phyloP scores from a whole-genome alignment of 1,284 basidiomycete genomes.

The Apiotrichum domesticum region DNA sequence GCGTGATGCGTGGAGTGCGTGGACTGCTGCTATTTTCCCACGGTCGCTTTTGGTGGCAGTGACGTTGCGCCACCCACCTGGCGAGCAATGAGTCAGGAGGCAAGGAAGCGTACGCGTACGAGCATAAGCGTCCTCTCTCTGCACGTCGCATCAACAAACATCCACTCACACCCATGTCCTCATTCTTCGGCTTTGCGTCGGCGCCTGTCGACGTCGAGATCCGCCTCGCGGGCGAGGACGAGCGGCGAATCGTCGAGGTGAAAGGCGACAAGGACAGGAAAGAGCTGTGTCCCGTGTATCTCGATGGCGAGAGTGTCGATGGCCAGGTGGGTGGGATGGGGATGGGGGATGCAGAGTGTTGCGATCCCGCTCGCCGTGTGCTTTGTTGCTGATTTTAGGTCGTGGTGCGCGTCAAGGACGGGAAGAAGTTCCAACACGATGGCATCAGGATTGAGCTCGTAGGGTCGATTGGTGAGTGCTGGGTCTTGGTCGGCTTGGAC shows the following conservation, averaged over 20 bases:
- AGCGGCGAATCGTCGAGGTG: conserved; percentile 64
- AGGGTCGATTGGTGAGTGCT: conserved; percentile 77
- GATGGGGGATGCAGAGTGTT: too few relatives aligned
- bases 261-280: conserved; percentile 68
- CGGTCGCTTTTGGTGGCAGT: too few relatives aligned
- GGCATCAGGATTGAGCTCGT: conserved; percentile 98
- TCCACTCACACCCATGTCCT: conserved; percentile 27
- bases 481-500: too few relatives aligned
- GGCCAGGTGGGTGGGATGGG: conserved; percentile 60
- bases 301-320: conserved; percentile 82
- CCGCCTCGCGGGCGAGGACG: conserved; percentile 77
- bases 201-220: conserved; percentile 83
- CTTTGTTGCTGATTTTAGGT: conserved; percentile 53
- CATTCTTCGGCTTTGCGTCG: conserved; percentile 79
- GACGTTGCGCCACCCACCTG: too few relatives aligned
- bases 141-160: not conserved
- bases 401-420: conserved; percentile 80
- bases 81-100: too few relatives aligned
- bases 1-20: too few relatives aligned
- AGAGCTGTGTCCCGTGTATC: conserved; percentile 84
- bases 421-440: conserved; percentile 91
- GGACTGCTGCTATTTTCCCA: too few relatives aligned
- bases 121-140: too few relatives aligned
- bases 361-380: too few relatives aligned
- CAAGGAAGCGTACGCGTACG: too few relatives aligned